Conservation (phyloP, 2,329 filamentous ascomycete genomes). For the Alternaria solani region DNA sequence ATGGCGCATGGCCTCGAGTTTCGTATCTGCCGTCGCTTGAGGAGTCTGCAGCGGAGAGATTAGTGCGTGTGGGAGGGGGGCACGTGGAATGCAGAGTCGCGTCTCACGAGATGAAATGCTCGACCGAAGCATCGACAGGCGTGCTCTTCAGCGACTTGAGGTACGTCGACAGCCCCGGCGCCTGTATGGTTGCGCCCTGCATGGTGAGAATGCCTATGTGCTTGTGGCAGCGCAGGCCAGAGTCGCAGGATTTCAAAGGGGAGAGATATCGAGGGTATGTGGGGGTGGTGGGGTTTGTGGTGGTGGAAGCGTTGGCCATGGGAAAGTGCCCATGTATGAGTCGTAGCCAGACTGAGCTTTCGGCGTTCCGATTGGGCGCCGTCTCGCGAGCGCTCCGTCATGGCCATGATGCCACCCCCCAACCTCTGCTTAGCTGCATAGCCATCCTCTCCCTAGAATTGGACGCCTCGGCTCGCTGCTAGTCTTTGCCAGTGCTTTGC, state of each 20-base stretch:
- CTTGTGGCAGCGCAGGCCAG: background rate
- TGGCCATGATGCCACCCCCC: conserved; percentile 43
- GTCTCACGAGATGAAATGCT: conserved; percentile 80
- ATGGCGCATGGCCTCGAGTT: conserved; percentile 89
- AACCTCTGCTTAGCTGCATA: conserved; percentile 27
- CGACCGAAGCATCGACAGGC: conserved; percentile 81
- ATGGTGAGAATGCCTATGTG: conserved; percentile 25
- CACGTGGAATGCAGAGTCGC: background rate
- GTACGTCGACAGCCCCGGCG: conserved; percentile 79
- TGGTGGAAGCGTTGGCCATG: background rate
- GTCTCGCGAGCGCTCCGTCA: conserved; percentile 19
- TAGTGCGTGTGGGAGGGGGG: conserved; percentile 2
- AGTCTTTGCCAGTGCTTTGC: background rate
- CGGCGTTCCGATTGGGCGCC: conserved; percentile 18
- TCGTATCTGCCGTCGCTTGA: conserved; percentile 89
- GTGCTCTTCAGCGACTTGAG: conserved; percentile 75
- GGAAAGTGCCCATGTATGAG: conserved; percentile 7
- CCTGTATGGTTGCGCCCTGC: conserved; percentile 51
- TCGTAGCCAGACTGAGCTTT: conserved; percentile 19
- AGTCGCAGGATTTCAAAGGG: conserved; percentile 6
- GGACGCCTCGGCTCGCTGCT: conserved; percentile 12
- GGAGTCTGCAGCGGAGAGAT: conserved; percentile 64
- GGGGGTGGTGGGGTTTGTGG: conserved; percentile 32
- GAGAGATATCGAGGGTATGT: conserved; percentile 11
- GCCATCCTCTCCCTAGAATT: background rate